These are phyloP conservation scores for Aspergillus brunneoviolaceus DNA, from an alignment of 2,329 filamentous ascomycete species.

Conservation along the genomic window DNA sequence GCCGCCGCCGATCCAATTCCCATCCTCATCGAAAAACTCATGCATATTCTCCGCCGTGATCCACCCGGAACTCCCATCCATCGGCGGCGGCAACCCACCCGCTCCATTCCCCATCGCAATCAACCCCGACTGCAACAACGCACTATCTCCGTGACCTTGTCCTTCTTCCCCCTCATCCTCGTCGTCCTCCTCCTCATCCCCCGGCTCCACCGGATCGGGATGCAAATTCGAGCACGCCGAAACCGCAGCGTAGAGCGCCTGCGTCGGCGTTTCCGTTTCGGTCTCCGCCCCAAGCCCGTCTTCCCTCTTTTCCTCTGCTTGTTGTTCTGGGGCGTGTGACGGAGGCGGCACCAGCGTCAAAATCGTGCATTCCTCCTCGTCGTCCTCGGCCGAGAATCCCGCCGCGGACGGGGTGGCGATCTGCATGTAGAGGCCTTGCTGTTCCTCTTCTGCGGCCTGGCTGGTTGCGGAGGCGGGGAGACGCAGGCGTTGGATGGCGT, in stretches of 20 bases:
- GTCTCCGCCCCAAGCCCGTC: neutral
- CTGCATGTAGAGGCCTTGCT: slow-evolving; percentile 50
- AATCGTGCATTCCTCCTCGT: slow-evolving; percentile 44
- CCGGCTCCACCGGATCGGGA: slow-evolving; percentile 43
- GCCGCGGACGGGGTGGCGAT: slow-evolving; percentile 32
- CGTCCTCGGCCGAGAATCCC: slow-evolving; percentile 31
- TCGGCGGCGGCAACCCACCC: slow-evolving; percentile 46
- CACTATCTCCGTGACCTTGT: neutral
- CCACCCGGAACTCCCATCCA: slow-evolving; percentile 52
- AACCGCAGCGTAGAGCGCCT: slow-evolving; percentile 46
- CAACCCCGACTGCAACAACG: slow-evolving; percentile 40
- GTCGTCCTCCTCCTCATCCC: slow-evolving; percentile 37
- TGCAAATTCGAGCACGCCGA: slow-evolving; percentile 51
- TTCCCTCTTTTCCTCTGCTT: slow-evolving; percentile 2
- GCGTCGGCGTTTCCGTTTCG: slow-evolving; percentile 39
- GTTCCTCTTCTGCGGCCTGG: neutral
- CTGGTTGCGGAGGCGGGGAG: slow-evolving; percentile 25
- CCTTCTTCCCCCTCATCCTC: slow-evolving; percentile 13
- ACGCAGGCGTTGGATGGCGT: slow-evolving; percentile 48
- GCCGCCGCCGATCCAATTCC: slow-evolving; percentile 68
- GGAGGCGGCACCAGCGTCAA: slow-evolving; percentile 43
- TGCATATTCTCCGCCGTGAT: slow-evolving; percentile 88
- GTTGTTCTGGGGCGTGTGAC: slow-evolving; percentile 13
- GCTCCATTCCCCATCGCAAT: slow-evolving; percentile 35
- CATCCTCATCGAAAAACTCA: slow-evolving; percentile 77